A percentile compares a stretch with the other conserved stretches of the same genome.
Conservation (phyloP, 2,329 filamentous ascomycete genomes). For the Zymoseptoria ardabiliae region DNA sequence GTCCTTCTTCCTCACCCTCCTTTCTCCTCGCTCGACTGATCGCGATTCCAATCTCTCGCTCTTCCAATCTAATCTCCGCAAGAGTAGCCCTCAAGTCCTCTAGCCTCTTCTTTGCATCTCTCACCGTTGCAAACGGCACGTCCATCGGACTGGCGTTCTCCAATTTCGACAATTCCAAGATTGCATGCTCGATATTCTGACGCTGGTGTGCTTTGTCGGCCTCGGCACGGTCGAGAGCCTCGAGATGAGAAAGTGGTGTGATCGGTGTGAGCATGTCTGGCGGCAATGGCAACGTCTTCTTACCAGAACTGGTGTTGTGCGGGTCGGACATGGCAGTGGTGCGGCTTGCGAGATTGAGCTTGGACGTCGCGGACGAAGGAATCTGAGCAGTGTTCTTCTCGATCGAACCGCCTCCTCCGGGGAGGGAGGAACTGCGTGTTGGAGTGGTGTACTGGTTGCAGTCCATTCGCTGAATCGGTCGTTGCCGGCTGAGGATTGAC, state of each 20-base stretch:
- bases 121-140: slow-evolving; percentile 52
- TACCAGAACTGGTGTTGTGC: slow-evolving; percentile 9
- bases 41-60: slow-evolving; percentile 71
- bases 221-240: slow-evolving; percentile 58
- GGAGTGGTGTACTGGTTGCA: slow-evolving; percentile 21
- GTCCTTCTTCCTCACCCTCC: slow-evolving; percentile 56
- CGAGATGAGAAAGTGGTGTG: slow-evolving; percentile 44
- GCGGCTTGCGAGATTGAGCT: slow-evolving; percentile 7
- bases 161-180: slow-evolving; percentile 69
- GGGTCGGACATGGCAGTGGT: slow-evolving; percentile 5
- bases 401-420: background rate
- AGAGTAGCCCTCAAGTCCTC: slow-evolving; percentile 59
- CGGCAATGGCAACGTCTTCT: slow-evolving; percentile 26
- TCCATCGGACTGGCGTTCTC: slow-evolving; percentile 61
- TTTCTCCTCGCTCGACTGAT: slow-evolving; percentile 70
- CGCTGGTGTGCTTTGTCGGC: slow-evolving; percentile 59
- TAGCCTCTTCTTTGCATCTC: slow-evolving; percentile 55
- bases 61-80: slow-evolving; percentile 64
- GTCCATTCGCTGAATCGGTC: slow-evolving; percentile 26
- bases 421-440: slow-evolving; percentile 15
- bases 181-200: slow-evolving; percentile 63
- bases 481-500: slow-evolving; percentile 28
- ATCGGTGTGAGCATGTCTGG: slow-evolving; percentile 37
- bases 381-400: background rate
- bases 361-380: slow-evolving; percentile 8